A percentile compares a stretch with the other conserved stretches of the same genome.
Conservation (phyloP, 2,329 filamentous ascomycete genomes). For the Fusarium pseudoanthophilum region DNA sequence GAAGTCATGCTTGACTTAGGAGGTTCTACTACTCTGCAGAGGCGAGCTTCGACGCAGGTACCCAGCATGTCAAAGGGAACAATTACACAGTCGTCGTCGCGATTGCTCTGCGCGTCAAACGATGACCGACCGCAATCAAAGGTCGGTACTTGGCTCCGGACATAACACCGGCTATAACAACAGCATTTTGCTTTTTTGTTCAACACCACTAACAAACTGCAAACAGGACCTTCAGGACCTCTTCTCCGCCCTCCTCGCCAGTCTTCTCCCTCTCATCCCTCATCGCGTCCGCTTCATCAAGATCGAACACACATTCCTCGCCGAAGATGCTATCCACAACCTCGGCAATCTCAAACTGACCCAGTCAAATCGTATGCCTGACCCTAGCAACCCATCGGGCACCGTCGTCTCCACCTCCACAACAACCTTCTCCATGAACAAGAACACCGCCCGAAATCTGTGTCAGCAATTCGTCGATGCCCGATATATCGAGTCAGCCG, state of each 20-base stretch:
- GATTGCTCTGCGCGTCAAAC: conserved; percentile 95
- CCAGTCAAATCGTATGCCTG: conserved; percentile 98
- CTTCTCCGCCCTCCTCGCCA: conserved; percentile 95
- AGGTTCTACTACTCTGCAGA: conserved; percentile 6
- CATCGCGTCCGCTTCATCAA: conserved; percentile 91
- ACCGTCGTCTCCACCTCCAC: conserved; percentile 98
- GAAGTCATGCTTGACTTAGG: conserved; percentile 19
- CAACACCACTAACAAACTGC: conserved; percentile 1
- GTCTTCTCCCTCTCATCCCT: conserved; percentile 81
- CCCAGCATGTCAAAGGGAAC: conserved; percentile 31
- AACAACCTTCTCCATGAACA: conserved; percentile 98
- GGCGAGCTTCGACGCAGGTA: conserved; percentile 12
- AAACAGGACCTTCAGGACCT: conserved; percentile 93
- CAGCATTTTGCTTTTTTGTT: neutral
- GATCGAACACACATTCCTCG: conserved; percentile 92
- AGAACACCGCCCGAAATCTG: conserved; percentile 95
- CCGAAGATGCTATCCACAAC: conserved; percentile 98
- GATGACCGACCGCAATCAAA: conserved; percentile 95
- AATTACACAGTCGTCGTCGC: conserved; percentile 82
- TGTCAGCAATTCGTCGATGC: conserved; percentile 95
- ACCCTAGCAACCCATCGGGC: conserved; percentile 91
- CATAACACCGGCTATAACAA: conserved; percentile 9
- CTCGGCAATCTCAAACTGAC: conserved; percentile 96
- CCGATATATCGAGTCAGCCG: conserved; percentile 91
- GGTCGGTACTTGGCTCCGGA: conserved; percentile 64